phyloP scores from a whole-genome alignment of 441 rosid genomes.

The Rhodomyrtus psidioides region DNA sequence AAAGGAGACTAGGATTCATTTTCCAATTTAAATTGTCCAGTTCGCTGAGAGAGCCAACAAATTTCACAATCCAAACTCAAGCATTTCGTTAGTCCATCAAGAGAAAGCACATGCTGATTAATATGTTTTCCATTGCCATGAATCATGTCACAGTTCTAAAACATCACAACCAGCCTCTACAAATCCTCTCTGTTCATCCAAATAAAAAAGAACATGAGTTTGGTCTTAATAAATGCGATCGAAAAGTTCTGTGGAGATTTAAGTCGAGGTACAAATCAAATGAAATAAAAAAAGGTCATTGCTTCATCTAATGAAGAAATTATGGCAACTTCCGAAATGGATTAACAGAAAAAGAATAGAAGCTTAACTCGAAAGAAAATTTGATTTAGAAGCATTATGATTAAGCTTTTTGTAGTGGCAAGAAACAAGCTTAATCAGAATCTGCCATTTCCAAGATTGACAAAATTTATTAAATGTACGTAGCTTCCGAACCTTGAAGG shows the following conservation, averaged over 20 bases:
- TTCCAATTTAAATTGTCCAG: not conserved
- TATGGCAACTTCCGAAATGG: not conserved
- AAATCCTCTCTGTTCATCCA: not conserved
- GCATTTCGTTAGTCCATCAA: not conserved
- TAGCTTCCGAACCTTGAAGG: conserved; percentile 42
- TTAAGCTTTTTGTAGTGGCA: not conserved
- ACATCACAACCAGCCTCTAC: not conserved
- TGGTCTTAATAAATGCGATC: not conserved
- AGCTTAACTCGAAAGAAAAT: not conserved
- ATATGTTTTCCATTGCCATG: not conserved
- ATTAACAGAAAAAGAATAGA: not conserved
- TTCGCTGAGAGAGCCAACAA: not conserved
- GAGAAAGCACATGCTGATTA: not conserved
- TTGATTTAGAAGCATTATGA: not conserved
- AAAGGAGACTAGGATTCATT: not conserved
- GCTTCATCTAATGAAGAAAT: not conserved
- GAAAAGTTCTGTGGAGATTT: not conserved
- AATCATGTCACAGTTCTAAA: not conserved
- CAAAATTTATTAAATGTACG: not conserved
- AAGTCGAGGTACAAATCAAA: not conserved
- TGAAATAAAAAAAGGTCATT: not conserved
- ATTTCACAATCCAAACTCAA: not conserved
- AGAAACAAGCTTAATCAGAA: not conserved
- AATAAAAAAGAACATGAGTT: not conserved
- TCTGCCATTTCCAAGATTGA: not conserved